These are phyloP conservation scores for Apostasia shenzhenica DNA, from an alignment of 106 monocot species.

Conservation along the genomic window DNA sequence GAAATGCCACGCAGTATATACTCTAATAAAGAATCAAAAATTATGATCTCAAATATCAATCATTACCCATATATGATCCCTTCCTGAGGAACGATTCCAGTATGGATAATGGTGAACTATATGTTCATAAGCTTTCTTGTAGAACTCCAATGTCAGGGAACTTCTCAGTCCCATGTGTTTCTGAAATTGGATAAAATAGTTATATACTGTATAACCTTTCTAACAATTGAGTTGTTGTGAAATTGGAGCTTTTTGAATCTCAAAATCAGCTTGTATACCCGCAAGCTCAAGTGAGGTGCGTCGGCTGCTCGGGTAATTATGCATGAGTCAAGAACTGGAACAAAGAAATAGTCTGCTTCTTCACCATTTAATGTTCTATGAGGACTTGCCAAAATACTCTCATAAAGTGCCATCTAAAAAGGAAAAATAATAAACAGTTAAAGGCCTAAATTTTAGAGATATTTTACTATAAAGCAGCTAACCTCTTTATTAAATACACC, in stretches of 20 bases:
- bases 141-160: conserved; percentile 50
- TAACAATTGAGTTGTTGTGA: not conserved
- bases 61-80: conserved; percentile 93
- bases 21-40: not conserved
- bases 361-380: conserved; percentile 89
- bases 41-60: conserved; percentile 3
- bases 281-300: conserved; percentile 60
- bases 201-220: not conserved
- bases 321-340: conserved; percentile 92
- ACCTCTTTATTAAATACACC: conserved; percentile 30
- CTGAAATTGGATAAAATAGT: conserved; percentile 30
- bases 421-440: conserved; percentile 4
- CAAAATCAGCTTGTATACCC: conserved; percentile 21
- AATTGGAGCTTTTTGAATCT: too few relatives aligned
- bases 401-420: conserved; percentile 84
- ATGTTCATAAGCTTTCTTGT: conserved; percentile 84
- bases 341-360: conserved; percentile 93
- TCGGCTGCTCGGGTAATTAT: conserved; percentile 78
- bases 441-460: not conserved
- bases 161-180: conserved; percentile 53
- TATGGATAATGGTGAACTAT: conserved; percentile 74
- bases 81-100: conserved; percentile 90
- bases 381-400: conserved; percentile 90
- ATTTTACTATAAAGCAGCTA: not conserved
- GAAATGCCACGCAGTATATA: not conserved